Evolutionary conservation across 129 eudicot species (phyloP), one percentile per base, ranked within the genome.

Genomic region (Oenanthe sinensis): DNA sequence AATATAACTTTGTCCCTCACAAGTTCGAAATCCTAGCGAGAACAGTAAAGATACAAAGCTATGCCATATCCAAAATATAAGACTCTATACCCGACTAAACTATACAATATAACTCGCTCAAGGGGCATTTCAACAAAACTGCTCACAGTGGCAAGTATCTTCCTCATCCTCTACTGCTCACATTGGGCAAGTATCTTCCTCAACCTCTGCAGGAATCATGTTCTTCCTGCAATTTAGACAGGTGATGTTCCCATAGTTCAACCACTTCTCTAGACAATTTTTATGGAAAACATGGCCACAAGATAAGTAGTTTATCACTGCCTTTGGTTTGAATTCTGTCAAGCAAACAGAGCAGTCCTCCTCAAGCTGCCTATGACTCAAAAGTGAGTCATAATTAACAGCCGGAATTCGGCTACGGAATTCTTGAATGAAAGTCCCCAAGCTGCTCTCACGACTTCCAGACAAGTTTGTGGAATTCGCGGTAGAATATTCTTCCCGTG

Each of bases 331-430:
- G 75, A 91, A 93, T 75, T 91, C 94, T 4, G 91, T 85, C 83
- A 93, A 78, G 78, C 98, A 93, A 85, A 93, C 96, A 7, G 98
- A 86, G 83, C 98, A 91, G 47, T 93, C 97, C 44, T 90, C 89
- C 77, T 82, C 77, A 40, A 80, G 83, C 54, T 73, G 76, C 47
- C 62, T 52, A 22, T 20, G 36, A 15, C 68, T 69, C 54, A 80
- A 85, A 22, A 93, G 26, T 24, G 91, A 86, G 78, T 87, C 89
- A 22, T 87, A 93, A 2, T 85, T 86, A 47, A 87, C 39, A 24
- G 91, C 77, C 0, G 97, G 98, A 24, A 87, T 90, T 37, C 84
- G 82, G 87, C 85, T 85, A 20, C 90, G 76, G 83, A 93, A 87
- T 65, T 93, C 95, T 42, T 91, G 89, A 85, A 89, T 86, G 82